These are phyloP conservation scores for Ophiosphaerella korrae DNA, from an alignment of 2,329 filamentous ascomycete species.

Conservation along the genomic window DNA sequence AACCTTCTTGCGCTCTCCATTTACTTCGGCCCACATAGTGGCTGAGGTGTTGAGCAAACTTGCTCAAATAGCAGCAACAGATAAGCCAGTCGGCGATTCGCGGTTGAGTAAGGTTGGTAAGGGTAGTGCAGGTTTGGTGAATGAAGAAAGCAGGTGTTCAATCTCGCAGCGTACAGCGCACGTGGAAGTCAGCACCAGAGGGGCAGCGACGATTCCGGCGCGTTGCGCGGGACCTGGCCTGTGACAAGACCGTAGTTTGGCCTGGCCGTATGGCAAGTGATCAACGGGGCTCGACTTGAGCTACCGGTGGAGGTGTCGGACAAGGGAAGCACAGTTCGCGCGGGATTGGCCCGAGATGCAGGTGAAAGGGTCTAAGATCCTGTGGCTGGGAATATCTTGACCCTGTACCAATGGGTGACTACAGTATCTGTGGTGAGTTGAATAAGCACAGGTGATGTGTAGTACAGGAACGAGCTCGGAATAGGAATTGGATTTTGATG, in stretches of 20 bases:
- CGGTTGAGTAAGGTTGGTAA: conserved; percentile 24
- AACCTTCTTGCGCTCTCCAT: conserved; percentile 76
- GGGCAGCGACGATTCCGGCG: conserved; percentile 25
- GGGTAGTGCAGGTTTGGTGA: conserved; percentile 22
- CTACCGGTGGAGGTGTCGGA: conserved; percentile 11
- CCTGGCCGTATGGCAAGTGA: conserved; percentile 26
- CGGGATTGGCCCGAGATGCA: conserved; percentile 22
- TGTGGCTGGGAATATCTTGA: conserved; percentile 24
- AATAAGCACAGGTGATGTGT: conserved; percentile 17
- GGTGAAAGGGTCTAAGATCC: conserved; percentile 27
- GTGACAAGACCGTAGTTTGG: conserved; percentile 14
- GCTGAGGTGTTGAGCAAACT: conserved; percentile 36
- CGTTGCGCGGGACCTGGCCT: conserved; percentile 17
- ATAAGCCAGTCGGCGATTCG: conserved; percentile 19
- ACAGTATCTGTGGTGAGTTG: conserved; percentile 17
- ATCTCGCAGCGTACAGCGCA: conserved; percentile 28
- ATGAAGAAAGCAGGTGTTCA: conserved; percentile 19
- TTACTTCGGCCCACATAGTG: conserved; percentile 64
- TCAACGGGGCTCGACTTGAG: conserved; percentile 27
- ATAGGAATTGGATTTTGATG: conserved; percentile 9
- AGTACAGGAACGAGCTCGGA: conserved; percentile 19
- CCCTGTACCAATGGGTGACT: conserved; percentile 25
- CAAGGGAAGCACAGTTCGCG: conserved; percentile 15
- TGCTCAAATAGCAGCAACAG: conserved; percentile 34
- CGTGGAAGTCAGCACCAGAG: conserved; percentile 32